A percentile compares a stretch with the other conserved stretches of the same genome.
Evolutionary conservation across 169 alveolate genomes (phyloP).

Genomic region (Neospora caninum): DNA sequence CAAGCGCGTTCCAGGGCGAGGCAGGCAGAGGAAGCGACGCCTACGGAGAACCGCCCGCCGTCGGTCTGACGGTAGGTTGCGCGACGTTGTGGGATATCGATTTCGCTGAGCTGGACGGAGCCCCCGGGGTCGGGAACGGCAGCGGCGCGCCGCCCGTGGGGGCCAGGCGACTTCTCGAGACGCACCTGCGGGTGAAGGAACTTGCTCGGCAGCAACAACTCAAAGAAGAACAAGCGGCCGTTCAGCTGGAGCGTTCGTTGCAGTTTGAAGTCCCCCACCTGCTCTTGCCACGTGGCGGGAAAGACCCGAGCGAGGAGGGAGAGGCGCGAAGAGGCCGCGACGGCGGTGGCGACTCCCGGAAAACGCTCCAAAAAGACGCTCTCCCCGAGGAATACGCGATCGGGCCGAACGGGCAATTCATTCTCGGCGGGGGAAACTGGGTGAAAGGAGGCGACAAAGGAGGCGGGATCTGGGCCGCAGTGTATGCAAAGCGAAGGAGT

Average conservation of each 20-base stretch:
- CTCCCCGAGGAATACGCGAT: constrained; percentile 3
- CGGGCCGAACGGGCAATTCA: neutral
- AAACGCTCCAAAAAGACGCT: neutral
- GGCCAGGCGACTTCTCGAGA: neutral
- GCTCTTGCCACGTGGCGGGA: neutral
- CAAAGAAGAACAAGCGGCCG: neutral
- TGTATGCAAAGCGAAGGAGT: neutral
- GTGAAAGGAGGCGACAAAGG: constrained; percentile 7
- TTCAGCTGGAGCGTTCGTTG: neutral
- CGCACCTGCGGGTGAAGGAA: constrained; percentile 32
- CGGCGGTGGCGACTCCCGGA: neutral
- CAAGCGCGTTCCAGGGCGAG: neutral
- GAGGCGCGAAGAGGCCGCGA: neutral
- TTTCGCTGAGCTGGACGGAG: neutral
- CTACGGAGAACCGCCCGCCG: no score
- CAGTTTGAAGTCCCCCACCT: neutral
- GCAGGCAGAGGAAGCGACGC: neutral
- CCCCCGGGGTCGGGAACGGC: neutral
- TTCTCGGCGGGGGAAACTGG: neutral
- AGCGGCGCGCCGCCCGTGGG: neutral
- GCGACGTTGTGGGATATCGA: neutral
- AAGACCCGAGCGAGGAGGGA: neutral
- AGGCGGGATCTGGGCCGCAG: constrained; percentile 23
- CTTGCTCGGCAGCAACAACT: constrained; percentile 10
- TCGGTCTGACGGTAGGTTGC: neutral